Evolutionary conservation across 163 green algal genomes (phyloP).

Genomic region (Chloromonas sp.): DNA sequence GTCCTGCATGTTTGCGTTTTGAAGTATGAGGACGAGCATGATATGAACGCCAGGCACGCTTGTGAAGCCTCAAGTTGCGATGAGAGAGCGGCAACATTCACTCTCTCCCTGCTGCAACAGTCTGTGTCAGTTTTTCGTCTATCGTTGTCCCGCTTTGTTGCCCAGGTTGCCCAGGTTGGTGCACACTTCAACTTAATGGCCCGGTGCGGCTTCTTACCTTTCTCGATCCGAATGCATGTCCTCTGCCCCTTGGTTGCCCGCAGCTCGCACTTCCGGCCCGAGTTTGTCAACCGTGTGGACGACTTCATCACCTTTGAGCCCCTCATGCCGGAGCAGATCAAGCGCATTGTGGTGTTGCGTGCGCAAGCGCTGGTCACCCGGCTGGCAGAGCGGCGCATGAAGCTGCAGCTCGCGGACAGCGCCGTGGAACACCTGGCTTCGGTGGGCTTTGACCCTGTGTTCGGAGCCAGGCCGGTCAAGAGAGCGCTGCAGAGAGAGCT

Average conservation of each 20-base stretch:
- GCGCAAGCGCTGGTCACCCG: conserved; percentile 68
- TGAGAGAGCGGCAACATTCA: no score
- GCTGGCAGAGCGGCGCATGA: conserved; percentile 83
- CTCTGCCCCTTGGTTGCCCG: not conserved
- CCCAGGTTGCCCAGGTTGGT: no score
- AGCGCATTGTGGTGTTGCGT: conserved; percentile 61
- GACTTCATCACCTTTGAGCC: conserved; percentile 90
- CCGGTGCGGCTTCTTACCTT: no score
- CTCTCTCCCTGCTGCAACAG: no score
- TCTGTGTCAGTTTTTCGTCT: no score
- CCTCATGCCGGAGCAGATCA: conserved; percentile 68
- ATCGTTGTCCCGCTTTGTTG: no score
- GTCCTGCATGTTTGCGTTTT: no score
- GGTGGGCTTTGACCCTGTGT: conserved; percentile 85
- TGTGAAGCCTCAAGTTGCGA: not conserved
- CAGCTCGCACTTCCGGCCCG: conserved; percentile 70
- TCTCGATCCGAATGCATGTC: not conserved
- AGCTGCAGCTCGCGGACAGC: conserved; percentile 58
- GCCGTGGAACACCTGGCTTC: conserved; percentile 62
- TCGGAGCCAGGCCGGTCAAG: conserved; percentile 88
- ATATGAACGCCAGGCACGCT: not conserved
- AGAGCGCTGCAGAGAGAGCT: conserved; percentile 87
- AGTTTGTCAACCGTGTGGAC: conserved; percentile 93
- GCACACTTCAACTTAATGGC: no score
- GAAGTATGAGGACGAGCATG: no score